Evolutionary conservation across 2,329 filamentous ascomycete species (phyloP).

Genomic region (Aspergillus sp.): DNA sequence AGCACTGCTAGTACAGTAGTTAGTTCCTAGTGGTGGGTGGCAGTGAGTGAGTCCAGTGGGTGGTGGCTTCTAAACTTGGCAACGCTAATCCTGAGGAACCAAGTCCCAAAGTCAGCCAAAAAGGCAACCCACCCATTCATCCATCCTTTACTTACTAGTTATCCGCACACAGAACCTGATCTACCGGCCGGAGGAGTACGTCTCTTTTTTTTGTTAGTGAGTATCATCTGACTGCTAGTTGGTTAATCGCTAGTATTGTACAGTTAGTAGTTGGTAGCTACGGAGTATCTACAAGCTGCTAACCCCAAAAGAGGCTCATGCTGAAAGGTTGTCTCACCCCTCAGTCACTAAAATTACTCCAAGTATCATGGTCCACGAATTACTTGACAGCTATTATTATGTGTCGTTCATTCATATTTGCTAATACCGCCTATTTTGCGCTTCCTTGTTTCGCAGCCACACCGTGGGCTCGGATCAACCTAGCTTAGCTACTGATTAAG

Average conservation of each 20-base stretch:
- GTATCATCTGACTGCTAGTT: too few relatives aligned
- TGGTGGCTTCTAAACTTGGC: constrained; percentile 24
- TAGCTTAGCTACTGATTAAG: too few relatives aligned
- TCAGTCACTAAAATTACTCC: too few relatives aligned
- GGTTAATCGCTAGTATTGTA: too few relatives aligned
- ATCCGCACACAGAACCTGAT: neutral
- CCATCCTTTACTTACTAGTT: neutral
- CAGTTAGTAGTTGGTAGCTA: too few relatives aligned
- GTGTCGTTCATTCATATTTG: neutral
- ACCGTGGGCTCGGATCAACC: too few relatives aligned
- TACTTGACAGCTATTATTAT: neutral
- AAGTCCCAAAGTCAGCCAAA: neutral
- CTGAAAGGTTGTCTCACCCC: neutral
- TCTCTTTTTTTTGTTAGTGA: too few relatives aligned
- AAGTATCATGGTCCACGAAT: neutral
- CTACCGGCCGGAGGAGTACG: neutral
- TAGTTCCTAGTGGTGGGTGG: constrained; percentile 7
- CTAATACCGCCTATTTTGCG: neutral
- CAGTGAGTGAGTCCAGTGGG: neutral
- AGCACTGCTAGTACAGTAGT: too few relatives aligned
- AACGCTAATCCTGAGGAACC: constrained; percentile 17
- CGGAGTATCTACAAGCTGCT: neutral
- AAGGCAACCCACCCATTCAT: neutral
- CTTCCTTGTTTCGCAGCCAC: neutral
- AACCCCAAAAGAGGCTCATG: neutral